Conservation (phyloP, 768 basidiomycete species). For the Leccinum subgranulosum region DNA sequence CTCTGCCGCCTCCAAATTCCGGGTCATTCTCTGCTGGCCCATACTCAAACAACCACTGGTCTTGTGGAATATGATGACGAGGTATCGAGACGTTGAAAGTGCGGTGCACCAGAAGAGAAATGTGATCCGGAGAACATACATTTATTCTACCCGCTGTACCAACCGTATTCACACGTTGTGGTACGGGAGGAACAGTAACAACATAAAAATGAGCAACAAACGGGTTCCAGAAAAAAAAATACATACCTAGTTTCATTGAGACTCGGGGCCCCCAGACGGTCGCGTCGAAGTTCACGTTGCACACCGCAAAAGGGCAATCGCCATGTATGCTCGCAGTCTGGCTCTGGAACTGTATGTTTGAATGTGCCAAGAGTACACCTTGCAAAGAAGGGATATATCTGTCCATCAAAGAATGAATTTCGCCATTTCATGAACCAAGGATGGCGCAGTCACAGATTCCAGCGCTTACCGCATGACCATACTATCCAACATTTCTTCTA, state of each 20-base stretch:
- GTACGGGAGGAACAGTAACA: not conserved
- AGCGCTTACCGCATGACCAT: constrained; percentile 86
- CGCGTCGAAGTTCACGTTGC: constrained; percentile 73
- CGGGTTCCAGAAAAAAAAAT: not conserved
- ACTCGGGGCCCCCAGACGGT: constrained; percentile 86
- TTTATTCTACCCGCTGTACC: constrained; percentile 77
- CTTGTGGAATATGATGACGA: constrained; percentile 80
- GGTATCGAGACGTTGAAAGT: constrained; percentile 97
- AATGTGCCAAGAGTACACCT: constrained; percentile 86
- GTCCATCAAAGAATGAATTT: not conserved
- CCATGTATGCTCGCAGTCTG: constrained; percentile 64
- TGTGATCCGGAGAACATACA: constrained; percentile 87
- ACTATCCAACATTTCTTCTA: constrained; percentile 87
- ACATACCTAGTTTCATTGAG: constrained; percentile 75
- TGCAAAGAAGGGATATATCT: constrained; percentile 88
- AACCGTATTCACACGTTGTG: not conserved
- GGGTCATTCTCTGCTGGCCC: constrained; percentile 80
- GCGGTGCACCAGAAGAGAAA: constrained; percentile 83
- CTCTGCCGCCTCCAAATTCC: constrained; percentile 49
- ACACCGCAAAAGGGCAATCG: constrained; percentile 85
- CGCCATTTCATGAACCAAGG: not conserved
- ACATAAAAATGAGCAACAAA: not conserved
- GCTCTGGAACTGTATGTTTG: constrained; percentile 66
- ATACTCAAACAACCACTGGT: constrained; percentile 83
- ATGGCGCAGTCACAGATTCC: constrained; percentile 2